A percentile compares a stretch with the other conserved stretches of the same genome.
phyloP scores from a whole-genome alignment of 2,329 filamentous ascomycete genomes.

The Claviceps arundinis region DNA sequence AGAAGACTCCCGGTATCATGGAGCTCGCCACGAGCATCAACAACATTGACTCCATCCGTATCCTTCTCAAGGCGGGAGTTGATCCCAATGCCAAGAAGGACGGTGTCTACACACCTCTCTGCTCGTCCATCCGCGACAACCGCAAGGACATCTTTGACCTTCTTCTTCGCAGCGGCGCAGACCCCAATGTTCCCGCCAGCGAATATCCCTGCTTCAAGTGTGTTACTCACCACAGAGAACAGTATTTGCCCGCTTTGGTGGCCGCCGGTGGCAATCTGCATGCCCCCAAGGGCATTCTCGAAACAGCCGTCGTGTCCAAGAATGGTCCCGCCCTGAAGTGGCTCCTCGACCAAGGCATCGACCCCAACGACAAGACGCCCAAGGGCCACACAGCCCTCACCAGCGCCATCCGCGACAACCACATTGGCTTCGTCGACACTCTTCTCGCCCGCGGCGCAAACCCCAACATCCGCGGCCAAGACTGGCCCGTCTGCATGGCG shows the following conservation, averaged over 20 bases:
- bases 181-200: conserved; percentile 48
- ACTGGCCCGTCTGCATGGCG: conserved; percentile 61
- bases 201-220: conserved; percentile 58
- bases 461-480: conserved; percentile 48
- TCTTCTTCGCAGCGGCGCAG: conserved; percentile 41
- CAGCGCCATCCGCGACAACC: conserved; percentile 50
- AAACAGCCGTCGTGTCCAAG: conserved; percentile 49
- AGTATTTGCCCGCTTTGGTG: conserved; percentile 45
- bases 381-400: conserved; percentile 50
- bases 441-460: conserved; percentile 47
- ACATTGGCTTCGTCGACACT: conserved; percentile 43
- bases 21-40: conserved; percentile 51
- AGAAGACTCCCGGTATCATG: conserved; percentile 49
- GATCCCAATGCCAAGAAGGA: conserved; percentile 50
- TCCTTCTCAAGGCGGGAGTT: conserved; percentile 45
- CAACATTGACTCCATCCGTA: conserved; percentile 46
- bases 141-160: conserved; percentile 47
- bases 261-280: conserved; percentile 46
- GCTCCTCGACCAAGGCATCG: conserved; percentile 46
- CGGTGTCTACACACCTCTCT: conserved; percentile 53
- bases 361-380: conserved; percentile 43
- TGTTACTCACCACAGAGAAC: conserved; percentile 49
- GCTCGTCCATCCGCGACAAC: conserved; percentile 55
- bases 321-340: conserved; percentile 47
- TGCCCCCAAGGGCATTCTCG: conserved; percentile 50